These are phyloP conservation scores for Alloteropsis angusta DNA, from an alignment of 202 grass and related monocot genomes.

Conservation along the genomic window DNA sequence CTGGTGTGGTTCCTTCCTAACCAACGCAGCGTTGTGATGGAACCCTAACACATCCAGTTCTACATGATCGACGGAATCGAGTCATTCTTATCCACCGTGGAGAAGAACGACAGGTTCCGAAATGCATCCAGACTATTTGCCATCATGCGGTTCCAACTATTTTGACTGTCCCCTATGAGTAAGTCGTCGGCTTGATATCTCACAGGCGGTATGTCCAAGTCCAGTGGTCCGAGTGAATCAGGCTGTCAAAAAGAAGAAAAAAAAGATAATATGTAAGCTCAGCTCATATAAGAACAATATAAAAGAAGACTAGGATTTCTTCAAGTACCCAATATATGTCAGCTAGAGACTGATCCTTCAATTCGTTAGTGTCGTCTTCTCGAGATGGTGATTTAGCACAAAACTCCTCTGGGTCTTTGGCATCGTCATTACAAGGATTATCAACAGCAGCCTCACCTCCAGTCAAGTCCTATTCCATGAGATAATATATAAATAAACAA, in stretches of 20 bases:
- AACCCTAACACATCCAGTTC: constrained; percentile 2
- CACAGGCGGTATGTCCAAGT: constrained; percentile 51
- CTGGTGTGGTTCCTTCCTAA: constrained; percentile 6
- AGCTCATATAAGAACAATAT: background rate
- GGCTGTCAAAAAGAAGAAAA: constrained; percentile 33
- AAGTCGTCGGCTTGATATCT: constrained; percentile 59
- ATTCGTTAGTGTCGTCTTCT: background rate
- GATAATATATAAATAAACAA: constrained; percentile 25
- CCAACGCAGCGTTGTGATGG: constrained; percentile 13
- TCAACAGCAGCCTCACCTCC: constrained; percentile 17
- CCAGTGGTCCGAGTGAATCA: constrained; percentile 90
- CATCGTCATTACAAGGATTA: constrained; percentile 10
- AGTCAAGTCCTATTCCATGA: constrained; percentile 29
- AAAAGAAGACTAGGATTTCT: background rate
- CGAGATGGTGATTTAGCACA: constrained; percentile 14
- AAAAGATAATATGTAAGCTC: constrained; percentile 5
- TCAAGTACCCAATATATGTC: constrained; percentile 52
- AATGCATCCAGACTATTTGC: constrained; percentile 84
- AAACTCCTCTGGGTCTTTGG: constrained; percentile 19
- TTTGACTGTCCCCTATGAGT: constrained; percentile 57
- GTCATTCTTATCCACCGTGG: constrained; percentile 31
- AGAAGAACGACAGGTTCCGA: constrained; percentile 63
- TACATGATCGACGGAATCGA: constrained; percentile 42
- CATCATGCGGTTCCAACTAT: constrained; percentile 74
- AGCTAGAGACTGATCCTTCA: constrained; percentile 37